Conservation (phyloP, 2,329 filamentous ascomycete species). For the Pseudopithomyces maydicus region DNA sequence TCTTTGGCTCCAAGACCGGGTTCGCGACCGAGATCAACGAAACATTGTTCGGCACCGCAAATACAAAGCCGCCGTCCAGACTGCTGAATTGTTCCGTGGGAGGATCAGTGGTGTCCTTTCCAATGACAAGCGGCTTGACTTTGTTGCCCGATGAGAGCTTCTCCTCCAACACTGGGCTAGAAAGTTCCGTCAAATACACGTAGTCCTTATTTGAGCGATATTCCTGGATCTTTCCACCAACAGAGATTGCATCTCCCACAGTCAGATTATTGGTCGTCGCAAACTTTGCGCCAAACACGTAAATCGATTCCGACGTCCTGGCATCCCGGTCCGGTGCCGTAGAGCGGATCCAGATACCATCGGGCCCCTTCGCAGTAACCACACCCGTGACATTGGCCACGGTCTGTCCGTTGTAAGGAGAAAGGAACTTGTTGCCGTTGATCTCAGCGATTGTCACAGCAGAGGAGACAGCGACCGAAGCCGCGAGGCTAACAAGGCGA, state of each 20-base stretch:
- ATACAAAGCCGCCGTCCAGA: conserved; percentile 69
- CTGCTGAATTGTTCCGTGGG: conserved; percentile 66
- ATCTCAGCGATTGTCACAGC: conserved; percentile 54
- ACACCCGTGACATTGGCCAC: conserved; percentile 67
- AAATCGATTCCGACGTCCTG: conserved; percentile 68
- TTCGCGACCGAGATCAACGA: conserved; percentile 64
- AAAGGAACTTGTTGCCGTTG: conserved; percentile 69
- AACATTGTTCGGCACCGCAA: conserved; percentile 67
- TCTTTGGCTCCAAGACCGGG: conserved; percentile 63
- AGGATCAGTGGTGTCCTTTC: conserved; percentile 60
- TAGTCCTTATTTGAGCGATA: conserved; percentile 62
- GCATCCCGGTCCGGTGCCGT: conserved; percentile 60
- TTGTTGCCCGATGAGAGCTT: conserved; percentile 60
- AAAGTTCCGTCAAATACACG: conserved; percentile 68
- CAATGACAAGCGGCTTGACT: conserved; percentile 65
- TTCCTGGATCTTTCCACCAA: conserved; percentile 66
- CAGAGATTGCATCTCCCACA: conserved; percentile 66
- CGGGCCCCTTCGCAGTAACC: conserved; percentile 66
- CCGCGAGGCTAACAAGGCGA: conserved; percentile 10
- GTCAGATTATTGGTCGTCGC: conserved; percentile 53
- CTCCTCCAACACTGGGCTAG: conserved; percentile 58
- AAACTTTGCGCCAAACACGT: conserved; percentile 63
- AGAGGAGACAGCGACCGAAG: conserved; percentile 13
- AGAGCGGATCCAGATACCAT: conserved; percentile 69
- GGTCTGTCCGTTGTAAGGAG: conserved; percentile 61